phyloP scores from a whole-genome alignment of 495 filamentous ascomycete genomes.

The Bacidia gigantensis region DNA sequence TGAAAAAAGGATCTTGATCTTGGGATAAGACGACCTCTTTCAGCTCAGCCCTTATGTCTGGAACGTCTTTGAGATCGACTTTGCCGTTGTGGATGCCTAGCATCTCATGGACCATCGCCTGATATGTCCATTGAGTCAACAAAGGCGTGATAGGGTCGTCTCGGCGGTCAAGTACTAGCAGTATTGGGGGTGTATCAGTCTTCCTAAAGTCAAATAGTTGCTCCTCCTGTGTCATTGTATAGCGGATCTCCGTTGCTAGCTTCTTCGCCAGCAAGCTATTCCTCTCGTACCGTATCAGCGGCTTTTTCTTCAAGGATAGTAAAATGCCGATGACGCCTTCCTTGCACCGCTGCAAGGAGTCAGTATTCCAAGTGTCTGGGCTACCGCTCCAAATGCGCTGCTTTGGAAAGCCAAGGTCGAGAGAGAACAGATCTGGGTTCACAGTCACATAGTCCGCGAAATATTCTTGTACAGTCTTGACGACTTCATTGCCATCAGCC shows the following conservation, averaged over 20 bases:
- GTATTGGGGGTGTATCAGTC: constrained; percentile 85
- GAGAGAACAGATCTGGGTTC: constrained; percentile 83
- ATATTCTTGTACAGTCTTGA: constrained; percentile 81
- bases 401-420: constrained; percentile 60
- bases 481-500: constrained; percentile 96
- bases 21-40: constrained; percentile 93
- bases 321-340: constrained; percentile 77
- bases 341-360: constrained; percentile 66
- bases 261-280: constrained; percentile 86
- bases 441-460: constrained; percentile 92
- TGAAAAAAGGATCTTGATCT: constrained; percentile 98
- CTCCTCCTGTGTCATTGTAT: constrained; percentile 88
- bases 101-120: constrained; percentile 96
- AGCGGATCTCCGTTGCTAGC: constrained; percentile 79
- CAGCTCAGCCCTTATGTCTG: constrained; percentile 78
- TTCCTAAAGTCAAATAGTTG: constrained; percentile 94
- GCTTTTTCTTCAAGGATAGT: constrained; percentile 87
- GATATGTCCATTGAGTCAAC: constrained; percentile 96
- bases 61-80: constrained; percentile 74
- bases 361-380: constrained; percentile 81
- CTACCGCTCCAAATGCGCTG: constrained; percentile 60
- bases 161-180: constrained; percentile 79
- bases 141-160: constrained; percentile 95
- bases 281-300: constrained; percentile 85
- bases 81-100: constrained; percentile 87